Conservation (phyloP, 495 filamentous ascomycete genomes). For the Ascobolus immersus region DNA sequence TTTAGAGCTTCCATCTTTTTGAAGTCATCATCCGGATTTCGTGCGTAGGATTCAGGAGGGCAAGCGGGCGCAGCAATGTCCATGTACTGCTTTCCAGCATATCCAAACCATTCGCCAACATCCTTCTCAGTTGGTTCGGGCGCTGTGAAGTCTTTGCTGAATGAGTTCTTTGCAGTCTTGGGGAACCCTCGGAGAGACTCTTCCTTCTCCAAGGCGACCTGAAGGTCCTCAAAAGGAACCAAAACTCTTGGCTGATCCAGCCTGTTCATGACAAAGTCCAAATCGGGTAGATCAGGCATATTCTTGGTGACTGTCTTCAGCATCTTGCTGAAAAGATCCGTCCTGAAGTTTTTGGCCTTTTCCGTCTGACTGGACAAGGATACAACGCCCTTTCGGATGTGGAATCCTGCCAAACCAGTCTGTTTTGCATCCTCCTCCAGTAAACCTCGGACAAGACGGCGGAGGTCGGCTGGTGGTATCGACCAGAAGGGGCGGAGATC, state of each 20-base stretch:
- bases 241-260: constrained; percentile 46
- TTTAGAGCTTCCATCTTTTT: constrained; percentile 10
- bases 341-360: constrained; percentile 34
- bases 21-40: constrained; percentile 20
- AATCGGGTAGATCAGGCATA: constrained; percentile 42
- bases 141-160: constrained; percentile 17
- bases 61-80: constrained; percentile 34
- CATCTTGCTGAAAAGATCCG: constrained; percentile 32
- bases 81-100: constrained; percentile 27
- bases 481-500: constrained; percentile 51
- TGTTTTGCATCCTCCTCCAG: constrained; percentile 21
- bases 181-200: constrained; percentile 22
- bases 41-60: constrained; percentile 31
- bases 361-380: no score
- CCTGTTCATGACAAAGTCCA: constrained; percentile 43
- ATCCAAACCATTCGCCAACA: constrained; percentile 8
- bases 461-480: constrained; percentile 28
- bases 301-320: constrained; percentile 30
- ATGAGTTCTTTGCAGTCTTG: constrained; percentile 16
- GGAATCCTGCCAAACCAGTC: constrained; percentile 25
- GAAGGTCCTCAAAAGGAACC: constrained; percentile 39
- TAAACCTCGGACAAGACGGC: constrained; percentile 23
- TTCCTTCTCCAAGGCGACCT: constrained; percentile 29
- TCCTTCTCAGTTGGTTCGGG: no score
- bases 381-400: constrained; percentile 30